Evolutionary conservation across 2,329 filamentous ascomycete genomes (phyloP).

Genomic region (Phialophora verrucosa): DNA sequence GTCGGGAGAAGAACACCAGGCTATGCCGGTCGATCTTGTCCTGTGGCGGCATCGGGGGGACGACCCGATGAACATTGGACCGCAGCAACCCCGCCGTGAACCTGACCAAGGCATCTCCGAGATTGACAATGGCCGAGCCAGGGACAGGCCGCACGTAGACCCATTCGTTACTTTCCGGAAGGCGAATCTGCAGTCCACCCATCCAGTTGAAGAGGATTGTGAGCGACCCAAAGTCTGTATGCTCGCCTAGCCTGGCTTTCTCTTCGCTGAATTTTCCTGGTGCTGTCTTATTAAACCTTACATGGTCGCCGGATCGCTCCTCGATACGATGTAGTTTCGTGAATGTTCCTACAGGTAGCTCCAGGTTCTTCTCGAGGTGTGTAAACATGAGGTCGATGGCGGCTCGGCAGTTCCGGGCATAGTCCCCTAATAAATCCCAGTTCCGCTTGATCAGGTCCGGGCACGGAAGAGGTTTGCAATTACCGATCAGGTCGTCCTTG

Average conservation of each 20-base stretch:
- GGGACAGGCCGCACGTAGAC: constrained; percentile 58
- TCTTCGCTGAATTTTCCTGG: constrained; percentile 15
- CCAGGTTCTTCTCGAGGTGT: constrained; percentile 10
- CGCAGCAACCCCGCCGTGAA: constrained; percentile 51
- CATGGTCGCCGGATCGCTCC: constrained; percentile 13
- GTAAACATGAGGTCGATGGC: constrained; percentile 22
- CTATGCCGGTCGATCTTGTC: constrained; percentile 54
- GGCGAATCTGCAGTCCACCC: constrained; percentile 17
- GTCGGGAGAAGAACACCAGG: constrained; percentile 61
- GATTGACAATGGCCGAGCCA: constrained; percentile 53
- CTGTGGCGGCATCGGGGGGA: constrained; percentile 56
- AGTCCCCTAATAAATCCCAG: constrained; percentile 9
- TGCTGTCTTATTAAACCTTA: constrained; percentile 9
- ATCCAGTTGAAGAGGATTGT: constrained; percentile 50
- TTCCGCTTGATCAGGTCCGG: constrained; percentile 19
- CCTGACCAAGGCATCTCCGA: constrained; percentile 53
- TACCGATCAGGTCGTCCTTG: constrained; percentile 18
- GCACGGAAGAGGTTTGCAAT: constrained; percentile 18
- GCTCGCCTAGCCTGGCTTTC: constrained; percentile 32
- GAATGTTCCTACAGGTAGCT: constrained; percentile 14
- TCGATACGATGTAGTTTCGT: constrained; percentile 16
- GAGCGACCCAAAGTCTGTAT: constrained; percentile 54
- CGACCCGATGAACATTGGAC: constrained; percentile 57
- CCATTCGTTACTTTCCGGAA: constrained; percentile 13
- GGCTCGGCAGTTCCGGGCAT: constrained; percentile 17